Evolutionary conservation across 305 asterid species (phyloP).

Genomic region (Fraxinus baroniana): DNA sequence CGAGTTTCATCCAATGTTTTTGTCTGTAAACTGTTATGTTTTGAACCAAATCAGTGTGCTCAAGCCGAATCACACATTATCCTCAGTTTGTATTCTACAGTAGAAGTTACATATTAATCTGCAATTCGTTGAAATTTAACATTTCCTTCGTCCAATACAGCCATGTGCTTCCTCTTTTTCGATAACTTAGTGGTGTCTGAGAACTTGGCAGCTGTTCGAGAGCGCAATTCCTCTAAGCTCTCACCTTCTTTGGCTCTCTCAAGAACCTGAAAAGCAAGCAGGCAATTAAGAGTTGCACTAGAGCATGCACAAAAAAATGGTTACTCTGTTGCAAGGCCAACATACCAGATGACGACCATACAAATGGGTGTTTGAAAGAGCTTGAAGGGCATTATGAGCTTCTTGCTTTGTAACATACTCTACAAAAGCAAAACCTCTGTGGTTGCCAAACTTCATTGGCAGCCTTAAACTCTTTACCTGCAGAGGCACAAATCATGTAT

Average conservation of each 20-base stretch:
- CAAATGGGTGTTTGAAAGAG: slow-evolving; percentile 78
- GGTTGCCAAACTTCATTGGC: slow-evolving; percentile 75
- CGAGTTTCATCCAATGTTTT: no score
- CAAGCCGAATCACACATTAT: background rate
- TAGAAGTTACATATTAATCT: slow-evolving; percentile 26
- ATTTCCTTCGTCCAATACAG: slow-evolving; percentile 56
- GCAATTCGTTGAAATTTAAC: slow-evolving; percentile 46
- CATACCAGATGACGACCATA: slow-evolving; percentile 98
- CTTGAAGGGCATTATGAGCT: slow-evolving; percentile 73
- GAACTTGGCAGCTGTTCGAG: slow-evolving; percentile 78
- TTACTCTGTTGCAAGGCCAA: background rate
- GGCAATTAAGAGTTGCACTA: slow-evolving; percentile 2
- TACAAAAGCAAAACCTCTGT: slow-evolving; percentile 91
- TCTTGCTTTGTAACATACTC: slow-evolving; percentile 90
- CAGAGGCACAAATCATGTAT: background rate
- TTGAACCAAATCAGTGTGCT: background rate
- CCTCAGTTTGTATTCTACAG: background rate
- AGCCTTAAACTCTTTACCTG: slow-evolving; percentile 85
- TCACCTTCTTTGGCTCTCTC: slow-evolving; percentile 96
- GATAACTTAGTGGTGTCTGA: slow-evolving; percentile 50
- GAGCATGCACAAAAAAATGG: background rate
- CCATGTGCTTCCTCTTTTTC: slow-evolving; percentile 62
- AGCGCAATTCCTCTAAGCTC: slow-evolving; percentile 82
- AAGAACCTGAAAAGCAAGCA: slow-evolving; percentile 54
- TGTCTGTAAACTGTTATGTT: background rate